A percentile compares a stretch with the other conserved stretches of the same genome.
Evolutionary conservation across 78 protist genomes (phyloP).

Genomic region (Dictyostelium purpureum): DNA sequence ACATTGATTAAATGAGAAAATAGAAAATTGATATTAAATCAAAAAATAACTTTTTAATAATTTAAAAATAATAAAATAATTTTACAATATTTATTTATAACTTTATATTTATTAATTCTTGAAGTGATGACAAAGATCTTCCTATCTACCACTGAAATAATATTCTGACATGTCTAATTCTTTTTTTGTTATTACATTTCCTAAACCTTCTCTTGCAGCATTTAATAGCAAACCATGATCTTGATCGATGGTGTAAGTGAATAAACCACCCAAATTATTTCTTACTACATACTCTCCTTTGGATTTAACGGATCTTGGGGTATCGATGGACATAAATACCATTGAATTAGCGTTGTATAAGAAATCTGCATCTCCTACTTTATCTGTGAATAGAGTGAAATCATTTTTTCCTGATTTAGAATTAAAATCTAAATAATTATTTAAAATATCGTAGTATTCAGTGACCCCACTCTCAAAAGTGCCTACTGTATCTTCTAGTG

Average conservation of each 20-base stretch:
- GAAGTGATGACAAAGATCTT: too few species aligned
- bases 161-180: background rate
- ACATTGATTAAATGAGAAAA: too few species aligned
- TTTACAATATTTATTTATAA: too few species aligned
- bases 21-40: too few species aligned
- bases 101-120: too few species aligned
- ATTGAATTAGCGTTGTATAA: background rate
- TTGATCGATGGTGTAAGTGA: background rate
- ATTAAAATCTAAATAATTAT: conserved; percentile 2
- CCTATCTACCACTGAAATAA: conserved; percentile 7
- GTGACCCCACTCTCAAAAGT: background rate
- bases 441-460: background rate
- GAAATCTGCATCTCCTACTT: background rate
- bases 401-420: background rate
- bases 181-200: background rate
- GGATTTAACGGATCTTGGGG: background rate
- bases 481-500: background rate
- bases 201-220: background rate
- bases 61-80: too few species aligned
- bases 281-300: background rate
- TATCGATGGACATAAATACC: background rate
- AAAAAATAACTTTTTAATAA: too few species aligned
- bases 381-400: background rate
- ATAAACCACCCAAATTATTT: background rate
- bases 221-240: background rate